A percentile compares a stretch with the other conserved stretches of the same genome.
Conservation (phyloP, 2,329 filamentous ascomycete species). For the Truncatella angustata region DNA sequence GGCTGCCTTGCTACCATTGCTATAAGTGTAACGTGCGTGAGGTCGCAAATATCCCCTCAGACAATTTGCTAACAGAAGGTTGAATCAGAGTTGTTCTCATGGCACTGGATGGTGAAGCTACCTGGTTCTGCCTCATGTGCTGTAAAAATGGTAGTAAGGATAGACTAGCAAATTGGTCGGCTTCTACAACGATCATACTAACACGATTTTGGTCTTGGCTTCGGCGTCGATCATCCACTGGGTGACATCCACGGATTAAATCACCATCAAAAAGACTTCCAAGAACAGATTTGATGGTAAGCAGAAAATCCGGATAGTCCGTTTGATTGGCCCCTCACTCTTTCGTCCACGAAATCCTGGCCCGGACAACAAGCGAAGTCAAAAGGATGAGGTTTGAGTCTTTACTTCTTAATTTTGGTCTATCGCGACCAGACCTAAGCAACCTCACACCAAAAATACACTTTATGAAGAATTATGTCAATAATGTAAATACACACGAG, state of each 20-base stretch:
- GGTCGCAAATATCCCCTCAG: too few species aligned
- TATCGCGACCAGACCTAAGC: not conserved
- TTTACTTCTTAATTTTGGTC: too few species aligned
- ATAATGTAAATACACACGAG: too few species aligned
- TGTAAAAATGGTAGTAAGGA: not conserved
- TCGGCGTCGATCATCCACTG: not conserved
- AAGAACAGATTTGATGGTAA: not conserved
- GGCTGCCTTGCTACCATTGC: not conserved
- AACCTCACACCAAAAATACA: too few species aligned
- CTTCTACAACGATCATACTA: not conserved
- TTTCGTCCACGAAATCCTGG: not conserved
- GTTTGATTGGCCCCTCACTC: not conserved
- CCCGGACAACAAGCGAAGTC: not conserved
- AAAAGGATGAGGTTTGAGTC: not conserved
- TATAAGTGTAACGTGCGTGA: not conserved
- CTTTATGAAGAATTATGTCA: too few species aligned
- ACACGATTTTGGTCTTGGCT: not conserved
- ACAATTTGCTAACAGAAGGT: not conserved
- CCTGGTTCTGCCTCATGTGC: not conserved
- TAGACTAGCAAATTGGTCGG: too few species aligned
- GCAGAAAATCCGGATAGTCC: not conserved
- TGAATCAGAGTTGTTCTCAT: not conserved
- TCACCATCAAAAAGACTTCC: not conserved
- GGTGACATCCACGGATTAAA: not conserved
- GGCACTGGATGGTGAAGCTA: not conserved